Percentiles rank a stretch among this genome's conserved stretches.
phyloP scores from a whole-genome alignment of 2,329 filamentous ascomycete species.

The Fusarium tanahbumbuense region DNA sequence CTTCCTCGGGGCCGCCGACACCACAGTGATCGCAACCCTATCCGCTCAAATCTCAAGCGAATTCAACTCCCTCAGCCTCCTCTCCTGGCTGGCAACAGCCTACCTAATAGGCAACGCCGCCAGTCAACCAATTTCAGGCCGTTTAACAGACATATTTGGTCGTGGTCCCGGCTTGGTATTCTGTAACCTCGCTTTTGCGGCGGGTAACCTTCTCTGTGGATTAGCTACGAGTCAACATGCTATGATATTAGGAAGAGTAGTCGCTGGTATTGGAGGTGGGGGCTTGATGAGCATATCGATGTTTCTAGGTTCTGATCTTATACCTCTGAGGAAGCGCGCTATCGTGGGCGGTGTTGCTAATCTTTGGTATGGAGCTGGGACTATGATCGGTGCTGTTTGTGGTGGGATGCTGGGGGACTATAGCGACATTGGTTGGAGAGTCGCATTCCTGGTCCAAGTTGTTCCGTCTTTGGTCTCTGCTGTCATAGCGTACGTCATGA shows the following conservation, averaged over 20 bases:
- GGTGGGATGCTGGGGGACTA: slow-evolving; percentile 9
- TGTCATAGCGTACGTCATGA: neutral
- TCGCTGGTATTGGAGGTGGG: slow-evolving; percentile 82
- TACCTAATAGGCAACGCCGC: slow-evolving; percentile 85
- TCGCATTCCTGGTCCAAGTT: neutral
- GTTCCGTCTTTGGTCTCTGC: neutral
- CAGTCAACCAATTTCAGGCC: slow-evolving; percentile 72
- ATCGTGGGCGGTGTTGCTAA: neutral
- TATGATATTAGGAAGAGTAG: slow-evolving; percentile 78
- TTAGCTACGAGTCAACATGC: slow-evolving; percentile 69
- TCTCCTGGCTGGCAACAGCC: slow-evolving; percentile 84
- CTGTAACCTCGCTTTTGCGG: slow-evolving; percentile 77
- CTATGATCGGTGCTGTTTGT: slow-evolving; percentile 7
- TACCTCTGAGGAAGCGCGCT: slow-evolving; percentile 68
- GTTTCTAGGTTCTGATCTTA: slow-evolving; percentile 70
- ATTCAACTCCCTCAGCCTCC: slow-evolving; percentile 78
- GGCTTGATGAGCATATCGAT: slow-evolving; percentile 75
- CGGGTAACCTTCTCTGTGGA: slow-evolving; percentile 81
- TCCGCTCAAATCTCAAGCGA: slow-evolving; percentile 81
- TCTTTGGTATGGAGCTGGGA: neutral
- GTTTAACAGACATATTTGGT: slow-evolving; percentile 84
- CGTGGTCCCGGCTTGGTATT: slow-evolving; percentile 77
- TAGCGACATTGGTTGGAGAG: slow-evolving; percentile 3
- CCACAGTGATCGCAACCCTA: slow-evolving; percentile 82
- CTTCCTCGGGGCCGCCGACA: slow-evolving; percentile 71